These are phyloP conservation scores for Amaranthus palmeri DNA, from an alignment of 148 eudicot genomes.

Conservation along the genomic window DNA sequence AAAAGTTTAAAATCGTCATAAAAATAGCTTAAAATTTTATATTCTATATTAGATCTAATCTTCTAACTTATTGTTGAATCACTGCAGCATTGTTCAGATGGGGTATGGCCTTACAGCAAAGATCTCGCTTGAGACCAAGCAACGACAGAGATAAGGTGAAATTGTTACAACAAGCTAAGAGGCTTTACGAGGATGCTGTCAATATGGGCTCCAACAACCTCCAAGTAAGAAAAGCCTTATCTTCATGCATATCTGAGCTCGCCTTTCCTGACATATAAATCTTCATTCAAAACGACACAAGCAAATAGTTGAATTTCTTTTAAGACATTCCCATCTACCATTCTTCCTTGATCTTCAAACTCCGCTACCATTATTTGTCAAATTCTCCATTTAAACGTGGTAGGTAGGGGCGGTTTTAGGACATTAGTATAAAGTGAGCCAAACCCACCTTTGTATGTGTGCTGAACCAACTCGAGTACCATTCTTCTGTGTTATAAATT, in stretches of 20 bases:
- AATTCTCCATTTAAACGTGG: neutral
- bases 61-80: neutral
- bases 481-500: too few relatives aligned
- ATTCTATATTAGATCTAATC: neutral
- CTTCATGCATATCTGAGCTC: constrained; percentile 68
- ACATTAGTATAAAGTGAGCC: too few relatives aligned
- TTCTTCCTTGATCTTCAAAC: neutral
- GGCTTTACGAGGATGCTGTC: constrained; percentile 88
- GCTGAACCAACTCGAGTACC: too few relatives aligned
- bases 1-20: neutral
- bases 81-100: constrained; percentile 88
- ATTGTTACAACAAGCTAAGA: constrained; percentile 79
- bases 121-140: constrained; percentile 66
- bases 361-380: neutral
- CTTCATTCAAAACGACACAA: neutral
- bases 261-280: constrained; percentile 27
- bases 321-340: neutral
- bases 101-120: constrained; percentile 83
- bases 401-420: too few relatives aligned
- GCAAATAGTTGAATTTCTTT: neutral
- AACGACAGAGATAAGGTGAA: constrained; percentile 71
- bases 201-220: constrained; percentile 61
- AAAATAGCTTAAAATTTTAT: neutral
- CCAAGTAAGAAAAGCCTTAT: constrained; percentile 65
- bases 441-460: too few relatives aligned